Evolutionary conservation across 129 eudicot species (phyloP).

Genomic region (Centella asiatica): DNA sequence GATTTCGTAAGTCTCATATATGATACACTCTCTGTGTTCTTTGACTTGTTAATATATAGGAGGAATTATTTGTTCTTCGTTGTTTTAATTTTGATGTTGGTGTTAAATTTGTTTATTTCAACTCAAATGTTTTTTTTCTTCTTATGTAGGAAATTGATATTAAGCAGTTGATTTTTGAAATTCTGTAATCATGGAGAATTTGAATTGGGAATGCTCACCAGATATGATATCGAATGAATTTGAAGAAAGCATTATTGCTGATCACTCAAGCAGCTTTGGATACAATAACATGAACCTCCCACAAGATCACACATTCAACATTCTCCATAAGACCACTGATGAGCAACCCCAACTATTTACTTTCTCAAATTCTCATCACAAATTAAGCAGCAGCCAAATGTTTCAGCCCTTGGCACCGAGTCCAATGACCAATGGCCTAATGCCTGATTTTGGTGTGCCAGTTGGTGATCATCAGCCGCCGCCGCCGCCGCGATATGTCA

Average conservation of each 20-base stretch:
- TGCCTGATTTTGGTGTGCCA: constrained; percentile 10
- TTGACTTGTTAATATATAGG: too few relatives aligned
- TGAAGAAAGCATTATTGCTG: constrained; percentile 26
- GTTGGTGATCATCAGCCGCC: background rate
- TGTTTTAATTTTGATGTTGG: too few relatives aligned
- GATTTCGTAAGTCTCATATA: too few relatives aligned
- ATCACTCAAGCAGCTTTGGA: constrained; percentile 1
- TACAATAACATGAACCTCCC: constrained; percentile 6
- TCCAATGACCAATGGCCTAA: too few relatives aligned
- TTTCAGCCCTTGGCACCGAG: constrained; percentile 15
- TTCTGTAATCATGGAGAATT: constrained; percentile 31
- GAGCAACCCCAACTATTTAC: background rate
- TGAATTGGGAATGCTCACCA: constrained; percentile 32
- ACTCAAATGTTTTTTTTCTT: too few relatives aligned
- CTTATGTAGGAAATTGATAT: background rate
- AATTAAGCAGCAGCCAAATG: constrained; percentile 13
- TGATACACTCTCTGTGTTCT: too few relatives aligned
- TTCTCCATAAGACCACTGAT: constrained; percentile 1
- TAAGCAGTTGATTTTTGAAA: background rate
- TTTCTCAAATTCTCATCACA: background rate
- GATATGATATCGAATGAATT: background rate
- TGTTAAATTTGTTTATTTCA: too few relatives aligned
- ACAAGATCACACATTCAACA: constrained; percentile 26
- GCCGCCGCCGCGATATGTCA: constrained; percentile 6
- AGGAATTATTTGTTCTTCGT: too few relatives aligned